Base-by-base conservation (phyloP, 208 protist species). In the Leishmania tropica region DNA sequence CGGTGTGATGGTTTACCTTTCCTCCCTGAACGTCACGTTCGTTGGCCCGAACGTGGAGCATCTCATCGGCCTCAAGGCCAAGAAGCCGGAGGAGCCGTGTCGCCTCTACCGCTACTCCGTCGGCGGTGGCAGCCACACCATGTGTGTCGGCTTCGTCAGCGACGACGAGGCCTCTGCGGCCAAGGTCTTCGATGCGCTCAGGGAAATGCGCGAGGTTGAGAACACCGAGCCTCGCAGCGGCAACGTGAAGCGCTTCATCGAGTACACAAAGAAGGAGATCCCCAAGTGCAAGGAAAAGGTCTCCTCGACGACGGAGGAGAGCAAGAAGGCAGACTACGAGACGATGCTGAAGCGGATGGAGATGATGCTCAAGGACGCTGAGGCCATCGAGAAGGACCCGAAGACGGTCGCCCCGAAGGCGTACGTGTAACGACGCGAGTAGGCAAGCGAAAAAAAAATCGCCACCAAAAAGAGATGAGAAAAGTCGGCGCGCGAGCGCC, bases 331-430 rank as follows among this genome's bases (percentile, higher is more conserved):
- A 71, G 89, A 83, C 68, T 80, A 86, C 68, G 53, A 83, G 48
- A 68, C 54, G 53, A 87, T 92, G 84, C 58, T 89, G 68, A 86
- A 85, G 65, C 90, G 93, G 70, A 93, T 96, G 91, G 86, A 93
- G 80, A 76, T 87, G 84, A 96, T 96, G 91, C 83, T 96, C 58
- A 96, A 90, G 80, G 93, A 96, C 79, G 90, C 93, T 31, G 84
- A 94, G 84, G 88, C 84, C 4, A 40, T 94, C 45, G 56, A 89
- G 64, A 78, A 73, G 42, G 84, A 93, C 17, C 91, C 90, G 13
- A 89, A 87, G 60, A 78, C 28, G 35, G 83, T 79, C n/a, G 80
- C 76, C 40, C 90, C 92, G 1, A 90, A 90, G 81, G 84, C 83
- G 28, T 95, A 95, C 83, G 70, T 75, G 76, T 86, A 77, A 78